A percentile compares a stretch with the other conserved stretches of the same genome.
These are phyloP conservation scores for Irineochytrium annulatum DNA, from an alignment of 192 early-diverging fungal species.

Conservation along the genomic window DNA sequence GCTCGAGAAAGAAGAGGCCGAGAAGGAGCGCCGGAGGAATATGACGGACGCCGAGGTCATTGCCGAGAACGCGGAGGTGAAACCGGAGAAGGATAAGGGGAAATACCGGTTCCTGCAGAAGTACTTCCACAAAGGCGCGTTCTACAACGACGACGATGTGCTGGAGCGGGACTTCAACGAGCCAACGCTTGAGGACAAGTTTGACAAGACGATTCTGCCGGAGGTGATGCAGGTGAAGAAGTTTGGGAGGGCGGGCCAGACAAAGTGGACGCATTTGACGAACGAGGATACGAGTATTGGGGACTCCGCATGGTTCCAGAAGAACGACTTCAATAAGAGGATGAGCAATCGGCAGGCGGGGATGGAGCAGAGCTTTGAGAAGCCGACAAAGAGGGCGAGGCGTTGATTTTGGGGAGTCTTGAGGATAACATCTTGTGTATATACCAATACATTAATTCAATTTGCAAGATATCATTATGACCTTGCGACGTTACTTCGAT, in stretches of 20 bases:
- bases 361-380: conserved; percentile 50
- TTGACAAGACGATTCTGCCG: conserved; percentile 69
- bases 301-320: conserved; percentile 47
- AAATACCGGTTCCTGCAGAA: conserved; percentile 69
- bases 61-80: conserved; percentile 65
- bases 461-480: too few relatives aligned
- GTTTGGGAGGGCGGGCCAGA: conserved; percentile 78
- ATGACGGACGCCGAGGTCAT: conserved; percentile 82
- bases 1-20: conserved; percentile 68
- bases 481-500: too few relatives aligned
- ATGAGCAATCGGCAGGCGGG: conserved; percentile 45
- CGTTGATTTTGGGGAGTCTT: too few relatives aligned
- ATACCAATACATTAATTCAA: too few relatives aligned
- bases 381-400: conserved; percentile 37
- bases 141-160: conserved; percentile 63
- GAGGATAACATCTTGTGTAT: too few relatives aligned
- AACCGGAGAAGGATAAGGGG: conserved; percentile 54
- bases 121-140: conserved; percentile 88
- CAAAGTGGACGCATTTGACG: conserved; percentile 83
- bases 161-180: conserved; percentile 64
- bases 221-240: conserved; percentile 89
- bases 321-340: conserved; percentile 43
- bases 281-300: conserved; percentile 74
- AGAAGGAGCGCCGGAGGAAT: conserved; percentile 71
- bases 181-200: conserved; percentile 69